Conservation (phyloP, 2,329 filamentous ascomycete species). For the Cryphonectria japonica region DNA sequence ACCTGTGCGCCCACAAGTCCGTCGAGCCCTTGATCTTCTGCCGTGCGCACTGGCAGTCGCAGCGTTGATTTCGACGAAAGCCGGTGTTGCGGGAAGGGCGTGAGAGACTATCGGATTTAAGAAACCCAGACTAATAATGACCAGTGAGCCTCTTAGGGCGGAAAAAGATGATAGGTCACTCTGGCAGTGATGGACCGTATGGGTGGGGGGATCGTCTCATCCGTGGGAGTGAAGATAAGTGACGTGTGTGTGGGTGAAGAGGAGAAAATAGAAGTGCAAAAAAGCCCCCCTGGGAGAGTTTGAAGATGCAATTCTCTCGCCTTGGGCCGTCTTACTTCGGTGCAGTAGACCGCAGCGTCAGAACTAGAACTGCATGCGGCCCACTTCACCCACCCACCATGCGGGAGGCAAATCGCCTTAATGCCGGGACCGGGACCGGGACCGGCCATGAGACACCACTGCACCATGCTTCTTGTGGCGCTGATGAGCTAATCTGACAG, state of each 20-base stretch:
- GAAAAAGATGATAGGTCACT: background rate
- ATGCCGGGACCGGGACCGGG: slow-evolving; percentile 1
- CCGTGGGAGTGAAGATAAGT: background rate
- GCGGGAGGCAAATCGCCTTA: background rate
- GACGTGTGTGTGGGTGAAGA: slow-evolving; percentile 1
- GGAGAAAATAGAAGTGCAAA: background rate
- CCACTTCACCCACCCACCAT: slow-evolving; percentile 3
- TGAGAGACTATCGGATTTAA: background rate
- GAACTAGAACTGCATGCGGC: slow-evolving; percentile 4
- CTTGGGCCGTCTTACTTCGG: slow-evolving; percentile 9
- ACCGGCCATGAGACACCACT: background rate
- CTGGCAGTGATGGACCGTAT: background rate
- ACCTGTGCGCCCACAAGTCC: background rate
- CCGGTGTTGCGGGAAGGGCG: background rate
- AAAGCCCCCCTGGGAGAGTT: slow-evolving; percentile 4
- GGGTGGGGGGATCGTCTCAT: background rate
- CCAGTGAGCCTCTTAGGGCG: background rate
- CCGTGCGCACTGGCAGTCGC: background rate
- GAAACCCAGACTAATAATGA: background rate
- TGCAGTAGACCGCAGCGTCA: background rate
- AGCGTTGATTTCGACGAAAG: background rate
- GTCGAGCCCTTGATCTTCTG: background rate
- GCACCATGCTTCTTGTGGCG: background rate
- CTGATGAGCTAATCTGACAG: background rate
- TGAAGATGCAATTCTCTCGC: slow-evolving; percentile 10